Evolutionary conservation across 1,139 yeast species (phyloP).

Genomic region (Lodderomyces parapsilosis): DNA sequence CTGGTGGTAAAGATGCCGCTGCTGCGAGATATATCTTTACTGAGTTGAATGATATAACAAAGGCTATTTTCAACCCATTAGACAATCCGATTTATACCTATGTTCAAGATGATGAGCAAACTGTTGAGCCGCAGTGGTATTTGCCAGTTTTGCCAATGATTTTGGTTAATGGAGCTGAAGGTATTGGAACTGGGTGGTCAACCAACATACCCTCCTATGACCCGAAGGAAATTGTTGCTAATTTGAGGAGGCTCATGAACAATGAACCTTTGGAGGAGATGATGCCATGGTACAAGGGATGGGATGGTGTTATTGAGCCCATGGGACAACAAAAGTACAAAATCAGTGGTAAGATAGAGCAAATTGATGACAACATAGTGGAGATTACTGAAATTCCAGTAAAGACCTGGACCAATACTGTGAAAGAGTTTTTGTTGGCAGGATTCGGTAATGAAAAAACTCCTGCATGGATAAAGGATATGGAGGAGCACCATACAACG

Average conservation of each 20-base stretch:
- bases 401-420: conserved; percentile 86
- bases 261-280: conserved; percentile 71
- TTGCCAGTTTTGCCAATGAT: conserved; percentile 91
- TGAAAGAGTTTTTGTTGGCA: conserved; percentile 78
- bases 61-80: conserved; percentile 70
- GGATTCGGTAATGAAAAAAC: conserved; percentile 76
- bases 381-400: conserved; percentile 94
- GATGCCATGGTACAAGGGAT: conserved; percentile 95
- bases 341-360: conserved; percentile 78
- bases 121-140: conserved; percentile 97
- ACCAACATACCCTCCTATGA: conserved; percentile 89
- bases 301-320: conserved; percentile 81
- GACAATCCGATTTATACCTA: conserved; percentile 81
- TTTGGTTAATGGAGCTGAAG: conserved; percentile 93
- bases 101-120: conserved; percentile 88
- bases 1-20: conserved; percentile 99
- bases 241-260: conserved; percentile 70
- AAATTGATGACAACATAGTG: conserved; percentile 73
- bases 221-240: conserved; percentile 78
- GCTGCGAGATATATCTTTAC: conserved; percentile 97
- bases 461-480: conserved; percentile 87
- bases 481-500: conserved; percentile 90
- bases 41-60: conserved; percentile 72
- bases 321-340: conserved; percentile 65
- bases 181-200: conserved; percentile 99